These are phyloP conservation scores for Cicer chorassanicum DNA, from an alignment of 306 rosid genomes.

Conservation along the genomic window DNA sequence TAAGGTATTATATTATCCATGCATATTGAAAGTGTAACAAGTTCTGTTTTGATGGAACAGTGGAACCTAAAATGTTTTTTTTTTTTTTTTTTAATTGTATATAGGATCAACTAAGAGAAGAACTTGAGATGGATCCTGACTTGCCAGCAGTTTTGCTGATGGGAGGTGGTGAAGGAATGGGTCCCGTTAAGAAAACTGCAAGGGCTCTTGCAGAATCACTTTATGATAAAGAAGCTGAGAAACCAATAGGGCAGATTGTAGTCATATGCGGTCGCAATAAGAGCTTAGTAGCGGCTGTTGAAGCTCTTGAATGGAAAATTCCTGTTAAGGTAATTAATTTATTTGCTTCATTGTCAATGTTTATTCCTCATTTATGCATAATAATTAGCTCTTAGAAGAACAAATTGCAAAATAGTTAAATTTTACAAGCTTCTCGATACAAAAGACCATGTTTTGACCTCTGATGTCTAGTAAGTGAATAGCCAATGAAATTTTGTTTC, in stretches of 20 bases:
- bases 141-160: slow-evolving; percentile 92
- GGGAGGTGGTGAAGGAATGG: slow-evolving; percentile 99
- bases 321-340: slow-evolving; percentile 72
- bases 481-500: slow-evolving; percentile 34
- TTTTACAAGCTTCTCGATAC: too few species aligned
- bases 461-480: neutral
- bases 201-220: slow-evolving; percentile 85
- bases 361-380: neutral
- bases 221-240: slow-evolving; percentile 61
- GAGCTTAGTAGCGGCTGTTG: slow-evolving; percentile 63
- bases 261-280: slow-evolving; percentile 89
- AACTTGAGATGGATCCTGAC: slow-evolving; percentile 78
- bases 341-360: slow-evolving; percentile 9
- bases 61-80: slow-evolving; percentile 22
- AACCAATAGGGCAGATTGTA: slow-evolving; percentile 82
- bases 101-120: slow-evolving; percentile 82
- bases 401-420: too few species aligned
- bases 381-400: neutral
- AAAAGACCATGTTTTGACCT: too few species aligned
- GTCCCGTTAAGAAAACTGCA: slow-evolving; percentile 96
- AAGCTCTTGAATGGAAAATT: slow-evolving; percentile 75
- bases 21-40: slow-evolving; percentile 5
- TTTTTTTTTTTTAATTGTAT: slow-evolving; percentile 7
- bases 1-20: slow-evolving; percentile 47
- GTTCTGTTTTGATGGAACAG: slow-evolving; percentile 18